Conservation (phyloP, 176 grass and related monocot genomes). For the Oryza meridionalis region DNA sequence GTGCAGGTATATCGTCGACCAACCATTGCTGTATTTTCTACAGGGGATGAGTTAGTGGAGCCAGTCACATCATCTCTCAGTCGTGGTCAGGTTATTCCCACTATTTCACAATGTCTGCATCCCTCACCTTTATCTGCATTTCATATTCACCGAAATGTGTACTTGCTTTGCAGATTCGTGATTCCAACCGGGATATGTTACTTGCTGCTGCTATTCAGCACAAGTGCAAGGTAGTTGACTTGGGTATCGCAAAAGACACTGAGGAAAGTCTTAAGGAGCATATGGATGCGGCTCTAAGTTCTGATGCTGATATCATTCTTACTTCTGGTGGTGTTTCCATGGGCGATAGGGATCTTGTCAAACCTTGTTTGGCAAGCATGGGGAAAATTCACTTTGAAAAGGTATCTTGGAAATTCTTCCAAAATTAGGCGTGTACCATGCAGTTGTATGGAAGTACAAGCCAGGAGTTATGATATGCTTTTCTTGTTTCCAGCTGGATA, state of each 20-base stretch:
- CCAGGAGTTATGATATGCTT: background rate
- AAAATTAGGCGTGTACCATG: background rate
- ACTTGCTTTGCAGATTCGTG: conserved; percentile 71
- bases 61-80: conserved; percentile 68
- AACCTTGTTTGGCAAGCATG: conserved; percentile 79
- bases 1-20: conserved; percentile 73
- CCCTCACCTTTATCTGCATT: background rate
- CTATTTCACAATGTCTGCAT: background rate
- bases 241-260: conserved; percentile 85
- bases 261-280: conserved; percentile 72
- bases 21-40: conserved; percentile 80
- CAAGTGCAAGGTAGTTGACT: conserved; percentile 78
- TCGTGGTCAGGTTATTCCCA: conserved; percentile 80
- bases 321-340: conserved; percentile 97
- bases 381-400: conserved; percentile 95
- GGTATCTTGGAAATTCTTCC: conserved; percentile 44
- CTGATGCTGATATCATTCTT: conserved; percentile 78
- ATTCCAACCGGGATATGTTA: conserved; percentile 92
- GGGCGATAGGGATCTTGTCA: conserved; percentile 95
- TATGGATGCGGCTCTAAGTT: conserved; percentile 69
- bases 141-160: background rate
- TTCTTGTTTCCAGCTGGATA: conserved; percentile 9
- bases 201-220: conserved; percentile 82
- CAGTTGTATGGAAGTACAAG: background rate
- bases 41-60: conserved; percentile 86